These are phyloP conservation scores for Fonticula alba DNA, from an alignment of 78 protist genomes.

Conservation along the genomic window DNA sequence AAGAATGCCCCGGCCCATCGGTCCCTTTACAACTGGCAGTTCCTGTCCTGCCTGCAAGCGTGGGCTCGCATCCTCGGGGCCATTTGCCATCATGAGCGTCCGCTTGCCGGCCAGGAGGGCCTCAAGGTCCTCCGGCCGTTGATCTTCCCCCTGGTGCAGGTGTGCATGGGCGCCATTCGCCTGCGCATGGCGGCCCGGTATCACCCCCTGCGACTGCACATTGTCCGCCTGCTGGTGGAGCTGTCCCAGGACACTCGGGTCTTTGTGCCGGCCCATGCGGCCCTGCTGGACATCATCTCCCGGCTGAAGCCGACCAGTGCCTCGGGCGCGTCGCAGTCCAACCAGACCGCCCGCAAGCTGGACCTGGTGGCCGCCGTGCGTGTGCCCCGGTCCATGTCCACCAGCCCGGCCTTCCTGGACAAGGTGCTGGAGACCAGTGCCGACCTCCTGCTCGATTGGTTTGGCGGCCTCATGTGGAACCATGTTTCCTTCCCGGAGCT, in stretches of 20 bases:
- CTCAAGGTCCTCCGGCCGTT: constrained; percentile 18
- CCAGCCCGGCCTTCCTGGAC: no score
- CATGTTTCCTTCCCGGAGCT: no score
- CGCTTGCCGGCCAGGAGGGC: neutral
- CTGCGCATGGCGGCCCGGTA: constrained; percentile 14
- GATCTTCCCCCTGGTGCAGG: constrained; percentile 29
- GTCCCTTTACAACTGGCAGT: constrained; percentile 73
- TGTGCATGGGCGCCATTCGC: neutral
- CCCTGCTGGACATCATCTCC: constrained; percentile 14
- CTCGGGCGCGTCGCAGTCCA: neutral
- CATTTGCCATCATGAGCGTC: constrained; percentile 13
- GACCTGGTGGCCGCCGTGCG: no score
- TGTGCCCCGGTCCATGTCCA: no score
- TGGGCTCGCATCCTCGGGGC: constrained; percentile 45
- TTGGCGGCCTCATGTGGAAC: no score
- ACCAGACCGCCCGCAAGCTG: neutral
- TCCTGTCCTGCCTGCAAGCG: constrained; percentile 32
- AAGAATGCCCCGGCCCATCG: constrained; percentile 1
- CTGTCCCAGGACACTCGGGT: constrained; percentile 16
- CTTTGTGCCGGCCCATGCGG: constrained; percentile 27
- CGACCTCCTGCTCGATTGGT: no score
- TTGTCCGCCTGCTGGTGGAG: constrained; percentile 18
- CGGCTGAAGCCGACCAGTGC: neutral
- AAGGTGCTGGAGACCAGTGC: no score
- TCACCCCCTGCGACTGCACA: constrained; percentile 48